Base-by-base conservation (phyloP, 352 stramenopile genomes). In the Hyaloperonospora brassicae region DNA sequence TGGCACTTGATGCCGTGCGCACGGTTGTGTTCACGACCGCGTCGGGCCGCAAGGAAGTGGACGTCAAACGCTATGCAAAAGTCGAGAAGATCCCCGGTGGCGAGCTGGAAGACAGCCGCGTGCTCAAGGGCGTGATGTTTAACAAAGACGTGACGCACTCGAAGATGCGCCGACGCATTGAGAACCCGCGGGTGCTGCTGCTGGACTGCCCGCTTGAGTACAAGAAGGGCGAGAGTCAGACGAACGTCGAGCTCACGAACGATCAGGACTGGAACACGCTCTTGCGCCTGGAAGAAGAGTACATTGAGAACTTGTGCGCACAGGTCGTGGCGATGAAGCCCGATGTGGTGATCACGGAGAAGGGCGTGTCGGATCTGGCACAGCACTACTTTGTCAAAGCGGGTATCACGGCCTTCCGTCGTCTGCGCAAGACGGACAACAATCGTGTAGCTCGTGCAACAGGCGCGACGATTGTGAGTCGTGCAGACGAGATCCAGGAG, bases 141-240 rank as follows among this genome's bases (percentile, higher is more conserved):
- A 98, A 99, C 84, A 99, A 99, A 81, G 97, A 99, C 72, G 92
- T 98, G 44, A 98, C 96, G 17, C 97, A 99, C 85, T 97, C 95
- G 40, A 98, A 98, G 80, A 99, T 99, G 97, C 82, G 95, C 41
- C 91, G 96, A 51, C 83, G 83, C 46, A 99, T 99, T 70, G 94
- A 98, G 68, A 98, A 98, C 76, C 97, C 97, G 34, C 91, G 97
- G 31, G 96, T 99, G 57, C 74, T 99, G 22, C 79, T 99, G 48
- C 68, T 99, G 1, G 97, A 99, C 74, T 98, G 94, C 68, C 95
- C 96, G 12, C 82, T 99, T 21, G 97, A 99, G 79, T 99, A 99
- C 85, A 99, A 99, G 89, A 99, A 99, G 81, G 95, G 95, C 55
- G 97, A 99, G 75, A 93, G 73, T 57, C 82, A 95, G 70, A 96